Percentiles rank a stretch among this genome's conserved stretches.
phyloP scores from a whole-genome alignment of 805 yeast species.

The Maudiozyma saulgeensis region DNA sequence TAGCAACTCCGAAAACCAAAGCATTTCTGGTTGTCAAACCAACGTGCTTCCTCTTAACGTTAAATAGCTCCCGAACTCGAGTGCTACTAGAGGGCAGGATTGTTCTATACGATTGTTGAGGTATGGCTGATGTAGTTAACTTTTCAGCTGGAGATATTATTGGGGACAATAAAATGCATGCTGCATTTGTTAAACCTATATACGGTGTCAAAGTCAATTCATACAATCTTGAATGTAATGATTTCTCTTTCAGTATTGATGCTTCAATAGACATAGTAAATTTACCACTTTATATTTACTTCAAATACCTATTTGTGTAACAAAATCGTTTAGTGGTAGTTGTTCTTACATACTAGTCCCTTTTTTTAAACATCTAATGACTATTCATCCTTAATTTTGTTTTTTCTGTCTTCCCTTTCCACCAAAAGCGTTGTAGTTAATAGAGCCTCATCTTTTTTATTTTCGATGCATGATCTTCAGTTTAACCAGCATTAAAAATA shows the following conservation, averaged over 20 bases:
- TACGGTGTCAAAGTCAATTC: conserved; percentile 35
- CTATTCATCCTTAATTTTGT: too few relatives aligned
- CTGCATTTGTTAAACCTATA: conserved; percentile 37
- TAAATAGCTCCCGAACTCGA: neutral
- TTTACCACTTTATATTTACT: too few relatives aligned
- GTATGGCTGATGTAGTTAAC: neutral
- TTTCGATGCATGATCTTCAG: too few relatives aligned
- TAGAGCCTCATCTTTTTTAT: too few relatives aligned
- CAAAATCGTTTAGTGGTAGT: too few relatives aligned
- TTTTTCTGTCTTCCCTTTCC: too few relatives aligned
- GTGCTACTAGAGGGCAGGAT: neutral
- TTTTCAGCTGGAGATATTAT: conserved; percentile 25
- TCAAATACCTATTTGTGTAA: too few relatives aligned
- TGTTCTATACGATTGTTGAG: neutral
- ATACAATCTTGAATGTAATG: conserved; percentile 14
- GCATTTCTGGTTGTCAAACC: conserved; percentile 34
- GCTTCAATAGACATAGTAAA: neutral
- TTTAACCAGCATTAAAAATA: too few relatives aligned
- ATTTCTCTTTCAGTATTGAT: neutral
- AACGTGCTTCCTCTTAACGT: conserved; percentile 7
- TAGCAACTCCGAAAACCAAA: conserved; percentile 50
- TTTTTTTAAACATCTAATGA: too few relatives aligned
- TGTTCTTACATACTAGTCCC: too few relatives aligned
- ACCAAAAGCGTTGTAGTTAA: too few relatives aligned
- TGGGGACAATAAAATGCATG: conserved; percentile 32